Conservation (phyloP, 257 asterid species). For the Jasminum sambac region DNA sequence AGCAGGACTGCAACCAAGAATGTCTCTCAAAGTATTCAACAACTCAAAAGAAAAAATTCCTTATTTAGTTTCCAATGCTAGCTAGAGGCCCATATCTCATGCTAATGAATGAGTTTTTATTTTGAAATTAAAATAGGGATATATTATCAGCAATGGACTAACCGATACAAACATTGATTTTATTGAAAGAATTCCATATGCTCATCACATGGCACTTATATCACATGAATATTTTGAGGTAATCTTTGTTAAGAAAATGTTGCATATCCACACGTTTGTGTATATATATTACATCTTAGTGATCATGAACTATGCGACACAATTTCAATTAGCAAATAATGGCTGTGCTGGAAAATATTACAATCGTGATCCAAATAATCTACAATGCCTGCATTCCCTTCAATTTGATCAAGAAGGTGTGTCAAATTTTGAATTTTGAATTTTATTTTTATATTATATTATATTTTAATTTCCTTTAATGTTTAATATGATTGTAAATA, state of each 20-base stretch:
- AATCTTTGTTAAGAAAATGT: background rate
- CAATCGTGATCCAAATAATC: constrained; percentile 24
- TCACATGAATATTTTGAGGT: constrained; percentile 38
- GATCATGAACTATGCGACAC: background rate
- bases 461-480: background rate
- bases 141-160: constrained; percentile 36
- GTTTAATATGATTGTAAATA: background rate
- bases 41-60: background rate
- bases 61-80: background rate
- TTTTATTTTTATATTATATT: background rate
- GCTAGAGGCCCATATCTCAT: background rate
- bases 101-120: background rate
- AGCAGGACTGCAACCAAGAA: constrained; percentile 29
- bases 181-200: constrained; percentile 27
- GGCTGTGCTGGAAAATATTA: constrained; percentile 21
- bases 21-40: constrained; percentile 37
- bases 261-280: background rate
- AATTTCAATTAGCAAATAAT: constrained; percentile 17
- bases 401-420: constrained; percentile 17
- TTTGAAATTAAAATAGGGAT: constrained; percentile 32
- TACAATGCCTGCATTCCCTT: constrained; percentile 25
- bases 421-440: no score
- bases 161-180: background rate
- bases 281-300: background rate
- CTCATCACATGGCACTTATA: constrained; percentile 36